phyloP scores from a whole-genome alignment of 352 stramenopile species.

The Phytophthora capsici region DNA sequence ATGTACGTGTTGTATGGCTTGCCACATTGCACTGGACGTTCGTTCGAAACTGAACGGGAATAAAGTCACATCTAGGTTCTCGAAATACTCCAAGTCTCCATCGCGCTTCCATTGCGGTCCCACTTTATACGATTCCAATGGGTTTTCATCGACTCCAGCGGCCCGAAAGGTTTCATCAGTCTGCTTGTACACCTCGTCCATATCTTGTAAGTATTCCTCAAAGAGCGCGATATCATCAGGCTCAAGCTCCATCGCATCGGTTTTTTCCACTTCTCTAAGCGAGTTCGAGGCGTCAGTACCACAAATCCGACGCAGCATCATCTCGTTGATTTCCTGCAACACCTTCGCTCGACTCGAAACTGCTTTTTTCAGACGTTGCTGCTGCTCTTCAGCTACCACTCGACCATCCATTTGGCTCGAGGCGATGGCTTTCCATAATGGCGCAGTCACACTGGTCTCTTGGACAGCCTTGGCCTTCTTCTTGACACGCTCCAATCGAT shows the following conservation, averaged over 20 bases:
- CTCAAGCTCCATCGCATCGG: not conserved
- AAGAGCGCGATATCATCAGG: slow-evolving; percentile 23
- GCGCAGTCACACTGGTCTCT: not conserved
- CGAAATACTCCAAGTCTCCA: slow-evolving; percentile 21
- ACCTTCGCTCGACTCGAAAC: slow-evolving; percentile 20
- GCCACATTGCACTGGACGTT: slow-evolving; percentile 20
- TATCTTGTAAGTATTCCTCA: slow-evolving; percentile 28
- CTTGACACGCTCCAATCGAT: slow-evolving; percentile 2
- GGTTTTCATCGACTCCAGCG: slow-evolving; percentile 2
- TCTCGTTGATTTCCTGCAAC: slow-evolving; percentile 21
- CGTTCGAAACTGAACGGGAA: slow-evolving; percentile 20
- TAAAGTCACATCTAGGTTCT: slow-evolving; percentile 26
- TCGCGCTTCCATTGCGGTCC: slow-evolving; percentile 9
- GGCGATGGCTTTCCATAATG: slow-evolving; percentile 26
- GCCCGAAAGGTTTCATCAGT: slow-evolving; percentile 21
- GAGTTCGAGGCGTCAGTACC: not conserved
- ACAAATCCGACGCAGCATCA: slow-evolving; percentile 4
- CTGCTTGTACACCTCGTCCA: slow-evolving; percentile 24
- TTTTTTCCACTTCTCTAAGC: too few relatives aligned
- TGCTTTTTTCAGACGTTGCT: slow-evolving; percentile 14
- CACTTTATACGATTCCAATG: not conserved
- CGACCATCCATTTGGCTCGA: slow-evolving; percentile 30
- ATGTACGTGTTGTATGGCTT: slow-evolving; percentile 18
- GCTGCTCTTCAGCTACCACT: slow-evolving; percentile 27
- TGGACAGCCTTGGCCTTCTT: slow-evolving; percentile 9